A percentile compares a stretch with the other conserved stretches of the same genome.
These are phyloP conservation scores for Coemansia reversa DNA, from an alignment of 192 early-diverging fungal species.

Conservation along the genomic window DNA sequence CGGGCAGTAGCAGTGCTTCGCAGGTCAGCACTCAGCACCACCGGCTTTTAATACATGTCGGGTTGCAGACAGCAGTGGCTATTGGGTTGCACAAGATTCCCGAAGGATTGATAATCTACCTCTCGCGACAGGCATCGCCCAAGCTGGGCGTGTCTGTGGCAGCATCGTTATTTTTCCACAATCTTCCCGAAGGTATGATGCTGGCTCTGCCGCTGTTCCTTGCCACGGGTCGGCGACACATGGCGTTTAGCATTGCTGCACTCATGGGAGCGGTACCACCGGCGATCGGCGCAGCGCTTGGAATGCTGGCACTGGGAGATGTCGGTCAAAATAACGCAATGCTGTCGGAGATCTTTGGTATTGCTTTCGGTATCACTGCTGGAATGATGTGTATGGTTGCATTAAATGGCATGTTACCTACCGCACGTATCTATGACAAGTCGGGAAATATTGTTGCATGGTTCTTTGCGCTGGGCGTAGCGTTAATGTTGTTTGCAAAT, in stretches of 20 bases:
- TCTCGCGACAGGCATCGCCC: slow-evolving; percentile 39
- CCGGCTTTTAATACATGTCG: slow-evolving; percentile 35
- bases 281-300: slow-evolving; percentile 33
- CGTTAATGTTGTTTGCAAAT: slow-evolving; percentile 41
- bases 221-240: slow-evolving; percentile 29
- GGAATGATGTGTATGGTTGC: slow-evolving; percentile 51
- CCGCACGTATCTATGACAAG: slow-evolving; percentile 43
- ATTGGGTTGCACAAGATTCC: slow-evolving; percentile 55
- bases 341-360: slow-evolving; percentile 27
- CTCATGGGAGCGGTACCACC: slow-evolving; percentile 44
- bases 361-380: slow-evolving; percentile 35
- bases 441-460: slow-evolving; percentile 42
- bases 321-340: slow-evolving; percentile 4
- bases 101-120: slow-evolving; percentile 50
- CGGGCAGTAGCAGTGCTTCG: slow-evolving; percentile 19
- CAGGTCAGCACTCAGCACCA: slow-evolving; percentile 37
- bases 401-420: slow-evolving; percentile 44
- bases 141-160: slow-evolving; percentile 43
- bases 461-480: slow-evolving; percentile 44
- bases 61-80: slow-evolving; percentile 49
- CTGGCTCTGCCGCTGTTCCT: slow-evolving; percentile 50
- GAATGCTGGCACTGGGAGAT: slow-evolving; percentile 29
- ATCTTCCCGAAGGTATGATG: slow-evolving; percentile 54
- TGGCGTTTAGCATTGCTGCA: slow-evolving; percentile 32
- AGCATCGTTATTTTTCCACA: slow-evolving; percentile 49